Base-by-base conservation (phyloP, 495 filamentous ascomycete genomes). In the Ramalina intermedia region DNA sequence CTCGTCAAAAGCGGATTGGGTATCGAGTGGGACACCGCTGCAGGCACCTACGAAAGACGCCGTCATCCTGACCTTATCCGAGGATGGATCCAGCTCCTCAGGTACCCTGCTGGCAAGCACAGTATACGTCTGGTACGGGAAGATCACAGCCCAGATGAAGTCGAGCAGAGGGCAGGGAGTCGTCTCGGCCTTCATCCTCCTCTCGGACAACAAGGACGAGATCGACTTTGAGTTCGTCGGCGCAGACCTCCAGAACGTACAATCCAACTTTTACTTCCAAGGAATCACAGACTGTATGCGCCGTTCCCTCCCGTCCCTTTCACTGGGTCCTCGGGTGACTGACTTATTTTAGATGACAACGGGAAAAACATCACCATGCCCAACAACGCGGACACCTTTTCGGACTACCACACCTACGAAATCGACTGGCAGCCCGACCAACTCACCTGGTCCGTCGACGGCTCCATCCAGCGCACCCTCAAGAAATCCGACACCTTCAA, bases 241-340 rank as follows among this genome's bases (percentile, higher is more conserved):
- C 48, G 73, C 75, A 41, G 84, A 96, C 55, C 64, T 95, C 59
- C 58, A 70, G 17, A 73, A 72, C 44, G 84, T 82, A 17, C 88
- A 98, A 71, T 87, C 86, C 58, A 98, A 98, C 70, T 98, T 75
- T 72, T 98, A 96, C 69, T 95, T 81, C 69, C 91, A 96, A 66
- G 91, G 93, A 53, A 82, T 96, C 55, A 78, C 87, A 6, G 69
- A 93, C 60, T 98, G 89, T 95, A 70, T 69, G 88, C n/a, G n/a
- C 26, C 26, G 8, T 27, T 27, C 26, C 26, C 26, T 8, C 26
- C 4, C 8, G 26, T 8, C 8, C 26, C n/a, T n/a, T n/a, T n/a
- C n/a, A n/a, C n/a, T n/a, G n/a, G n/a, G n/a, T n/a, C n/a, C n/a
- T n/a, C n/a, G n/a, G n/a, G n/a, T n/a, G n/a, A n/a, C n/a, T n/a